A percentile compares a stretch with the other conserved stretches of the same genome.
phyloP scores from a whole-genome alignment of 2,329 filamentous ascomycete genomes.

The Hortaea werneckii region DNA sequence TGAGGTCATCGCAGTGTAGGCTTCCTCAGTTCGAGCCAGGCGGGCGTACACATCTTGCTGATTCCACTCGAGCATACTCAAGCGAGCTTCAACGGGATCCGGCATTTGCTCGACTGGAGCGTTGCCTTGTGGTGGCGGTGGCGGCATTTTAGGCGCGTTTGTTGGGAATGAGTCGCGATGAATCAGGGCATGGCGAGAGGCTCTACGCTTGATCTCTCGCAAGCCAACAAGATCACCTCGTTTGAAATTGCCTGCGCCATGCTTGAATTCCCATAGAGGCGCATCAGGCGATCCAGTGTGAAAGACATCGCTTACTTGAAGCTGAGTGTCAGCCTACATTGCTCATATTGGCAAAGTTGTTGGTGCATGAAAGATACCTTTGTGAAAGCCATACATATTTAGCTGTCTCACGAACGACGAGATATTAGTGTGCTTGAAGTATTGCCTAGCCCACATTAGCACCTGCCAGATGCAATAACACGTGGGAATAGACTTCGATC shows the following conservation, averaged over 20 bases:
- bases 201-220: slow-evolving; percentile 88
- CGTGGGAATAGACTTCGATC: slow-evolving; percentile 18
- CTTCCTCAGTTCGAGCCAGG: slow-evolving; percentile 74
- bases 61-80: slow-evolving; percentile 68
- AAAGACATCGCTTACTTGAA: slow-evolving; percentile 88
- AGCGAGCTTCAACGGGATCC: slow-evolving; percentile 66
- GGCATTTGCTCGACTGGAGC: slow-evolving; percentile 51
- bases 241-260: slow-evolving; percentile 95
- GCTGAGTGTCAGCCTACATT: background rate
- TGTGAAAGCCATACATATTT: slow-evolving; percentile 99
- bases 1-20: slow-evolving; percentile 63
- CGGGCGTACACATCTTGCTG: slow-evolving; percentile 70
- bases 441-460: slow-evolving; percentile 54
- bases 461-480: slow-evolving; percentile 9
- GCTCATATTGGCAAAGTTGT: background rate
- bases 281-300: slow-evolving; percentile 90
- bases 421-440: slow-evolving; percentile 99
- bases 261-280: slow-evolving; percentile 96
- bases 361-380: slow-evolving; percentile 50
- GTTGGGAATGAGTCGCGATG: slow-evolving; percentile 77
- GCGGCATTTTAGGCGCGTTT: slow-evolving; percentile 54
- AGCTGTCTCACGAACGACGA: slow-evolving; percentile 95
- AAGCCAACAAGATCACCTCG: slow-evolving; percentile 83
- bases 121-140: slow-evolving; percentile 65
- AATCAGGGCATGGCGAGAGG: slow-evolving; percentile 84